Evolutionary conservation across 495 filamentous ascomycete genomes (phyloP).

Genomic region (Chaetomidium leptoderma): DNA sequence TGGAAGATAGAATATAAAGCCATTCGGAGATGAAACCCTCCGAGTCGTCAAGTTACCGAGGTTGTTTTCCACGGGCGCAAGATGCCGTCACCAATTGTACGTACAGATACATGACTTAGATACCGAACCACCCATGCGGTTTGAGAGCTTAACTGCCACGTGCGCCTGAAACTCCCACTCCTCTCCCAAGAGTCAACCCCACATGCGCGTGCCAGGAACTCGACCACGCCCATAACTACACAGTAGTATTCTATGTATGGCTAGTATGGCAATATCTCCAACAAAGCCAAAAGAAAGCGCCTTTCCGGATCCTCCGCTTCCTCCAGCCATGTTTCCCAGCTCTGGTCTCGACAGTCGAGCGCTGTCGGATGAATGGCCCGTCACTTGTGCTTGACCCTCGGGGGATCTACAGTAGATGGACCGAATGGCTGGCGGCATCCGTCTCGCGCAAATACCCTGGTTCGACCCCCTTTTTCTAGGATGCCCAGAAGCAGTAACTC

Average conservation of each 20-base stretch:
- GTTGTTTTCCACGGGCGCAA: no score
- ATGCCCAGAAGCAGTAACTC: not conserved
- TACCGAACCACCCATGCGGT: no score
- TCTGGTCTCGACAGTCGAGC: not conserved
- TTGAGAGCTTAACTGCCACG: no score
- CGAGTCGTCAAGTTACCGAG: no score
- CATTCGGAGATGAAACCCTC: no score
- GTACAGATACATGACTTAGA: no score
- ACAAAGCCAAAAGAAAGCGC: not conserved
- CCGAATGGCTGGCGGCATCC: not conserved
- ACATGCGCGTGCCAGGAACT: no score
- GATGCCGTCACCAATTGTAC: no score
- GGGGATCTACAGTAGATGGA: conserved; percentile 8
- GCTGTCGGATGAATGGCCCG: not conserved
- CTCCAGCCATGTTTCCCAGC: not conserved
- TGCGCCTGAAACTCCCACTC: no score
- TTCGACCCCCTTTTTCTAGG: not conserved
- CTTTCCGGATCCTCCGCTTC: not conserved
- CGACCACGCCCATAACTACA: no score
- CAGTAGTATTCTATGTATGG: not conserved
- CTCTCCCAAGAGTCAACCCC: no score
- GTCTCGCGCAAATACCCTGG: not conserved
- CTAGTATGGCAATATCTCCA: not conserved
- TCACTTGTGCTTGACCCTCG: not conserved
- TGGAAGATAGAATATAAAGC: no score